Evolutionary conservation across 2,329 filamentous ascomycete species (phyloP), one percentile per base, ranked within the genome.

Genomic region (Aaosphaeria arxii): DNA sequence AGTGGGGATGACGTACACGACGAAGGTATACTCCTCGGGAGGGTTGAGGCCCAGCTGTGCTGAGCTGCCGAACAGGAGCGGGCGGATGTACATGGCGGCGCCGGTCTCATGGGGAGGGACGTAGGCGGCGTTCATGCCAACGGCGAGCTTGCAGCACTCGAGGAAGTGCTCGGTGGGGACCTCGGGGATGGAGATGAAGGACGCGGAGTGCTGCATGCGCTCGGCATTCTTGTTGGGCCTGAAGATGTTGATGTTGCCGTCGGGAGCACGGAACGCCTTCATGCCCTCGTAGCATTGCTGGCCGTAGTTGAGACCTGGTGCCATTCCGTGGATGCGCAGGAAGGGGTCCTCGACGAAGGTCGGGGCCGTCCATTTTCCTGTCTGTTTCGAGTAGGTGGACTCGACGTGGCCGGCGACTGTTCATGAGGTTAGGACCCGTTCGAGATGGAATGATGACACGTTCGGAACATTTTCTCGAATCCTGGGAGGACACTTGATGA

Each of bases 251-350:
- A 97, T 91, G 50, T 74, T 73, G 69, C 87, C 83, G 49, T 80
- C 76, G 13, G 90, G 88, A 2, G 80, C 77, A 54, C 92, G 90
- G 81, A 96, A 96, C 47, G 92, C 91, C 74, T 97, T 97, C 69
- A 97, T 84, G n/a, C 94, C 94, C 71, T 99, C 94, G 77, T 95
- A 99, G 62, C 90, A 92, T 76, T 97, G 94, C 69, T 96, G 91
- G 49, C 92, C 66, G 71, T 99, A 99, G 80, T 99, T 99, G 56
- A 97, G 83, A 40, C 85, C 92, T 0, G 94, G 91, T 0, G 91
- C 86, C 89, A 99, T 94, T 71, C 92, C 94, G 73, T 97, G 92
- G 66, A 97, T 85, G 57, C 86, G 85, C 61, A 97, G 83, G 76
- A 81, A 91, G 5, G 92, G 92, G 61, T 92, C 89, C 51, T 83